phyloP scores from a whole-genome alignment of 257 asterid species.

The Fraxinus pennsylvanica region DNA sequence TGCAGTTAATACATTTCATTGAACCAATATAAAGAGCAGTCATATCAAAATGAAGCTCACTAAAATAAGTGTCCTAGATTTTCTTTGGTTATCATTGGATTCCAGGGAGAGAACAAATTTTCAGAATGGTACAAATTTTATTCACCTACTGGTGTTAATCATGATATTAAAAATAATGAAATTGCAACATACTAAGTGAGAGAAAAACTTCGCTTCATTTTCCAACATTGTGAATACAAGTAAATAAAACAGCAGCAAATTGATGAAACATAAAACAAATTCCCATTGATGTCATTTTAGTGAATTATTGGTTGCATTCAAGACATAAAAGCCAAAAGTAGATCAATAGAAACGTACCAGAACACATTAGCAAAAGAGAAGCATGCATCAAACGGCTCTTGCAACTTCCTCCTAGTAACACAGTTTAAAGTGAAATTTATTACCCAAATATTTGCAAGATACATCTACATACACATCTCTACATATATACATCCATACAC shows the following conservation, averaged over 20 bases:
- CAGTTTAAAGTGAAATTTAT: conserved; percentile 5
- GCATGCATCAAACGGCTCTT: conserved; percentile 75
- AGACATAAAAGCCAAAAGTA: neutral
- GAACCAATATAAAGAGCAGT: conserved; percentile 11
- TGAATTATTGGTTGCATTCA: neutral
- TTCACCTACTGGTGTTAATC: neutral
- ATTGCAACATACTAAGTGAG: conserved; percentile 3
- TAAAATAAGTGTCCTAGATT: neutral
- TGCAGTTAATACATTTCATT: neutral
- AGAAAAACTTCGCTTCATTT: neutral
- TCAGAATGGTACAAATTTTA: conserved; percentile 1
- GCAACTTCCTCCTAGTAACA: conserved; percentile 74
- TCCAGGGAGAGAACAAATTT: neutral
- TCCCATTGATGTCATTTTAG: neutral
- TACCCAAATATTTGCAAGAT: conserved; percentile 4
- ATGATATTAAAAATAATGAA: neutral
- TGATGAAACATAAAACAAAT: conserved; percentile 1
- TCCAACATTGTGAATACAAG: neutral
- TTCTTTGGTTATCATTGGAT: conserved; percentile 3
- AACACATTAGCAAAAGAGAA: conserved; percentile 61
- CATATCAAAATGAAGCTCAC: conserved; percentile 7
- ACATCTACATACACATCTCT: conserved; percentile 1
- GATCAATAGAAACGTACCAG: conserved; percentile 49
- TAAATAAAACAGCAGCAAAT: neutral
- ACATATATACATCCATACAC: neutral